phyloP scores from a whole-genome alignment of 208 protist genomes.

The Leishmania arabica region DNA sequence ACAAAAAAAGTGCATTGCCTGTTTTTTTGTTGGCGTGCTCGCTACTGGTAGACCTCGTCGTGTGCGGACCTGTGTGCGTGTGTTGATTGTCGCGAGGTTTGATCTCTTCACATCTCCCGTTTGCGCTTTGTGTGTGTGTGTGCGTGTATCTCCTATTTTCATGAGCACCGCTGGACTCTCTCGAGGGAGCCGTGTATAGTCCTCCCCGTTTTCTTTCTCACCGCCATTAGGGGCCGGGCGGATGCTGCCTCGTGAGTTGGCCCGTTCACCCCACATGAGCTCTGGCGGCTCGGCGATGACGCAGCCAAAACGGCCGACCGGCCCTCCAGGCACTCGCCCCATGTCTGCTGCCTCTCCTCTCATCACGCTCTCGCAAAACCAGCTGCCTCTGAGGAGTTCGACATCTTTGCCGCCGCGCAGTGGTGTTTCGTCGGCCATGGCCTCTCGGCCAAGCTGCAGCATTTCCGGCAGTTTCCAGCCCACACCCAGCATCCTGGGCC shows the following conservation, averaged over 20 bases:
- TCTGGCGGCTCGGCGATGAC: constrained; percentile 2
- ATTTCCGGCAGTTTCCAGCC: constrained; percentile 31
- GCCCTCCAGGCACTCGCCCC: constrained; percentile 13
- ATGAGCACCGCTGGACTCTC: background rate
- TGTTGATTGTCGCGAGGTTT: background rate
- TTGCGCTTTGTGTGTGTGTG: background rate
- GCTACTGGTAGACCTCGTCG: background rate
- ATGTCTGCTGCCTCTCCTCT: constrained; percentile 14
- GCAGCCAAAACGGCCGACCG: constrained; percentile 1
- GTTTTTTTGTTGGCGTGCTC: background rate
- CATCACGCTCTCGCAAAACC: constrained; percentile 26
- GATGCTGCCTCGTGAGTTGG: constrained; percentile 44
- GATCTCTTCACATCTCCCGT: background rate
- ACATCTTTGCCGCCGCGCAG: background rate
- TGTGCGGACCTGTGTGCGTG: background rate
- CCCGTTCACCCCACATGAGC: constrained; percentile 26
- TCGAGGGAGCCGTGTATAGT: background rate
- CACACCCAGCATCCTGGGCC: constrained; percentile 5
- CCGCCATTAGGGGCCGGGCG: background rate
- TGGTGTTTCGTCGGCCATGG: background rate
- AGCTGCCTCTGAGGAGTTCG: background rate
- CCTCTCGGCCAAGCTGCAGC: constrained; percentile 21
- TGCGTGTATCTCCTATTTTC: background rate
- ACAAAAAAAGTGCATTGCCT: background rate
- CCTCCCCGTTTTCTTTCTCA: background rate